phyloP scores from a whole-genome alignment of 352 stramenopile species.

The Phytophthora sansomeana region DNA sequence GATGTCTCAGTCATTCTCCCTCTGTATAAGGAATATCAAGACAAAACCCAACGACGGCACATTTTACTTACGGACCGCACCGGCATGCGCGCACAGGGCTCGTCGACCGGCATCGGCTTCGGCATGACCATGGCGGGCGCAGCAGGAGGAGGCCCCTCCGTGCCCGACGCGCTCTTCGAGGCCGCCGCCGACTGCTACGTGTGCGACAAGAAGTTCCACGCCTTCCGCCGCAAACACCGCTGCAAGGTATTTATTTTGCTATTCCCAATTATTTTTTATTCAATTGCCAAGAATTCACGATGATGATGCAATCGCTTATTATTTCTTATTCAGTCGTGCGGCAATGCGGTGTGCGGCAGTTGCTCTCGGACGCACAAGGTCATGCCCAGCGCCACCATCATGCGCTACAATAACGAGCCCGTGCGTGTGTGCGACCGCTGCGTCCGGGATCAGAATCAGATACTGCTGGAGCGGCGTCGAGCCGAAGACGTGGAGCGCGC shows the following conservation, averaged over 20 bases:
- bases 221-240: constrained; percentile 86
- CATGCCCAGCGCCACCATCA: constrained; percentile 66
- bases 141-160: constrained; percentile 20
- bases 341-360: constrained; percentile 79
- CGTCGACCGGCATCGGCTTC: constrained; percentile 30
- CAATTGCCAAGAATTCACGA: not conserved
- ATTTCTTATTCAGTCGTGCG: constrained; percentile 60
- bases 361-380: constrained; percentile 83
- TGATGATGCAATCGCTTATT: not conserved
- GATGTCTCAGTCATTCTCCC: constrained; percentile 1
- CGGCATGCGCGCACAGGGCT: constrained; percentile 33
- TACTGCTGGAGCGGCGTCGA: constrained; percentile 74
- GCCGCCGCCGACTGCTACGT: constrained; percentile 71
- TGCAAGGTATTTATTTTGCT: constrained; percentile 56
- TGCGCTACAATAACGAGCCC: constrained; percentile 82
- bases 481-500: constrained; percentile 76
- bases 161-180: constrained; percentile 64
- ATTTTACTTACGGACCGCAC: constrained; percentile 1
- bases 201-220: constrained; percentile 89
- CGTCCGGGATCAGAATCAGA: constrained; percentile 78
- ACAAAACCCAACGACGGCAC: constrained; percentile 4
- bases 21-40: constrained; percentile 23
- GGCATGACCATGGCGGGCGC: constrained; percentile 28
- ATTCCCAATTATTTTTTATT: constrained; percentile 12
- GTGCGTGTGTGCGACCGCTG: constrained; percentile 86